These are phyloP conservation scores for Trametes elegans DNA, from an alignment of 768 basidiomycete genomes.

Conservation along the genomic window DNA sequence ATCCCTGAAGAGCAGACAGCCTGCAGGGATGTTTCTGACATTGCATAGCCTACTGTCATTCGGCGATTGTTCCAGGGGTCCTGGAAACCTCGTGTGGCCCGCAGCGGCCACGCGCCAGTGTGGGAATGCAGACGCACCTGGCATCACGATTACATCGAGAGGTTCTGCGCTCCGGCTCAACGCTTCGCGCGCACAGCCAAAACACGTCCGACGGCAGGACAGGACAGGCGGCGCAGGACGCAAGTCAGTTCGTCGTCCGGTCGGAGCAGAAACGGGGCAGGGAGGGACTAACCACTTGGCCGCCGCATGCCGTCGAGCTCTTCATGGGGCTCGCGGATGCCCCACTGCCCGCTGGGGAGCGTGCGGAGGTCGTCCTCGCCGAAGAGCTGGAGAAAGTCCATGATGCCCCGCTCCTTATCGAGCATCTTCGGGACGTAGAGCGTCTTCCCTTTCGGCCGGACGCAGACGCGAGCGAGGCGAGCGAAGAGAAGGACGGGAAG, in stretches of 20 bases:
- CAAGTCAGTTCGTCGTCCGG: conserved; percentile 13
- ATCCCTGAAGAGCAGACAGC: no score
- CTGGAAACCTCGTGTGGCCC: no score
- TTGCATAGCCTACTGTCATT: no score
- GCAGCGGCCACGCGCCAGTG: neutral
- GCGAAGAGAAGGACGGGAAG: neutral
- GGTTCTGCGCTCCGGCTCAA: conserved; percentile 37
- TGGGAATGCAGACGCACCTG: conserved; percentile 43
- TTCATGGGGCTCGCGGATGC: conserved; percentile 64
- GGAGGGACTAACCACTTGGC: conserved; percentile 45
- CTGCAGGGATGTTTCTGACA: no score
- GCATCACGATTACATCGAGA: conserved; percentile 66
- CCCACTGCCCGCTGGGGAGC: conserved; percentile 67
- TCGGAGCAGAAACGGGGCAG: conserved; percentile 1
- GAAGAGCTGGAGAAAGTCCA: conserved; percentile 69
- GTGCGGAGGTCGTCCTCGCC: conserved; percentile 53
- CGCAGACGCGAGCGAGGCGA: neutral
- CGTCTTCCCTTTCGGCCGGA: conserved; percentile 47
- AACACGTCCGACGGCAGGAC: neutral
- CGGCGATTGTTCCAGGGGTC: no score
- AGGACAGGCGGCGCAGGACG: neutral
- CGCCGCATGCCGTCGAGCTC: conserved; percentile 46
- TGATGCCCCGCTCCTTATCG: conserved; percentile 37
- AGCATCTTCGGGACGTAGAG: conserved; percentile 71
- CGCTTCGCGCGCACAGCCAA: conserved; percentile 27